Base-by-base conservation (phyloP, 2,329 filamentous ascomycete species). In the Stagonosporopsis cucurbitacearum region DNA sequence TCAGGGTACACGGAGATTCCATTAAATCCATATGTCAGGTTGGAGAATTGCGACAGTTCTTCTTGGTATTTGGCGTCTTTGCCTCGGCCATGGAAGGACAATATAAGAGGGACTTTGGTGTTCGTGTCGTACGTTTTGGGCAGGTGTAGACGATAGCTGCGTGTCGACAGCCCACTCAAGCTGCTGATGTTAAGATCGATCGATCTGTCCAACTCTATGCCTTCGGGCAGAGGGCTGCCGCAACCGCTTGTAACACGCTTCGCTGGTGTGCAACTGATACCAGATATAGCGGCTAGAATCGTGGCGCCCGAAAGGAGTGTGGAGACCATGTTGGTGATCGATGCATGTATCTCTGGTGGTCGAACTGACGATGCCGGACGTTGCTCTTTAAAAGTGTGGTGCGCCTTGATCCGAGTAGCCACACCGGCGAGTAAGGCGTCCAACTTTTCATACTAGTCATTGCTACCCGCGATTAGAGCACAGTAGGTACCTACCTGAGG, bases 21-120 rank as follows among this genome's bases (percentile, higher is more conserved):
- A 23, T 81, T 52, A 9, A 77, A 74, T 26, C 81, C 81, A 55
- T 76, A 76, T 0, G 67, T 64, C 13, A 75, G 66, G 45, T 80
- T 78, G 28, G 77, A 79, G 63, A 83, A 81, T 41, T 78, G 75
- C 7, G 79, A 78, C 2, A 82, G 71, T 3, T 65, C 54, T 59
- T 79, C 76, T 58, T 81, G 74, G 8, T 72, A 69, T 35, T 67
- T 59, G 35, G 75, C 73, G 26, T 70, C 68, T 45, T 76, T 73
- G 17, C 59, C 64, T 5, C 76, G 73, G 4, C 80, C 81, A 53
- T 83, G 80, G 60, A 78, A 83, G 6, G 81, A 81, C 30, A 83
- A 69, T 32, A 82, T 80, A 25, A 83, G 50, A 0, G 79, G 75
- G 0, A 74, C 66, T 2, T 77, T 70, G 1, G 50, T 73, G 42